Percentiles rank a stretch among this genome's conserved stretches.
phyloP scores from a whole-genome alignment of 169 alveolate species.

The Eimeria sp. region DNA sequence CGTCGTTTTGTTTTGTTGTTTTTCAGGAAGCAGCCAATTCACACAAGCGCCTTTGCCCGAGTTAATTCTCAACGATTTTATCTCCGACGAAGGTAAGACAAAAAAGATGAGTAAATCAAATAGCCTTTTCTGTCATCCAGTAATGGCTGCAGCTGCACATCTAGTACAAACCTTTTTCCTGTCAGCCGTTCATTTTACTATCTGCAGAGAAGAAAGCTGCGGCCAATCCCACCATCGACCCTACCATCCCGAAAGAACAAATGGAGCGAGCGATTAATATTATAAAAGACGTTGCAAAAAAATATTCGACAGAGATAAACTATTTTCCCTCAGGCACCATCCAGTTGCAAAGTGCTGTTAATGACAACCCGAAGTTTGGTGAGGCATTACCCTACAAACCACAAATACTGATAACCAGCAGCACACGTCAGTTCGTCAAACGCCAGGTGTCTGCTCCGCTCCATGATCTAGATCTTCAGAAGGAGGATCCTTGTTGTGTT shows the following conservation, averaged over 20 bases:
- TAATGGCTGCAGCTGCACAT: background rate
- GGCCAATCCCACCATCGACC: background rate
- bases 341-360: background rate
- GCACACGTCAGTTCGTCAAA: no score
- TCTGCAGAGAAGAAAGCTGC: background rate
- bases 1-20: background rate
- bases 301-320: background rate
- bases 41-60: constrained; percentile 28
- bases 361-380: background rate
- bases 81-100: background rate
- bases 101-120: background rate
- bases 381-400: background rate
- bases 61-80: background rate
- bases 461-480: background rate
- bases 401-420: background rate
- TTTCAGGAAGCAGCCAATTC: background rate
- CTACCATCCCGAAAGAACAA: background rate
- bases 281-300: background rate
- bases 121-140: background rate
- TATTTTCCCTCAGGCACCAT: background rate
- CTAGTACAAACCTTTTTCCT: background rate
- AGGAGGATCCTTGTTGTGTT: background rate
- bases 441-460: background rate
- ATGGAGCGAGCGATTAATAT: background rate
- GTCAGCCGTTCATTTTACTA: background rate